Conservation (phyloP, 768 basidiomycete species). For the Cantharellus anzutake region DNA sequence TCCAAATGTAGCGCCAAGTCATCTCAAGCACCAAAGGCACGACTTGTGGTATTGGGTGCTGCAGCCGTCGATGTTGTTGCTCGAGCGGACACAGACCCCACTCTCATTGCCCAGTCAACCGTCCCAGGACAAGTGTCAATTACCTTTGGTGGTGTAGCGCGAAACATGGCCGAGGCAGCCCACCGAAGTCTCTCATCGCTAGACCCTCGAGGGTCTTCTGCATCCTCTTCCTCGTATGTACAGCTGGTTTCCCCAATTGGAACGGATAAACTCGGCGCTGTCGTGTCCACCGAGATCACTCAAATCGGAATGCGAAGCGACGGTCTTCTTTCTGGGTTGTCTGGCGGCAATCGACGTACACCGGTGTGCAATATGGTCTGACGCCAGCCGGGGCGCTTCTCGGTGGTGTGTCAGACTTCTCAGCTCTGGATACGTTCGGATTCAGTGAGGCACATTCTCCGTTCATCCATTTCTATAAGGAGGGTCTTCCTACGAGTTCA, state of each 20-base stretch:
- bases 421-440: constrained; percentile 28
- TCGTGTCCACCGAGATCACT: constrained; percentile 38
- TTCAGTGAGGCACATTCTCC: constrained; percentile 24
- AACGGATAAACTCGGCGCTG: constrained; percentile 51
- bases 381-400: constrained; percentile 50
- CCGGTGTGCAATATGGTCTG: constrained; percentile 81
- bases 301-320: constrained; percentile 64
- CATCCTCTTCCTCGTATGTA: constrained; percentile 10
- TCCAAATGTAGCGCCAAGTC: background rate
- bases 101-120: constrained; percentile 42
- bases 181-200: constrained; percentile 40
- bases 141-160: constrained; percentile 73
- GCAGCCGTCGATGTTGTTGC: constrained; percentile 83
- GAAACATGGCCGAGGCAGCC: constrained; percentile 89
- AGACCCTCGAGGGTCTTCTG: too few relatives aligned
- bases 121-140: constrained; percentile 57
- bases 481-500: background rate
- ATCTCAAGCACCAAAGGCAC: constrained; percentile 4
- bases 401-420: constrained; percentile 89
- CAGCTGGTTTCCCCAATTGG: constrained; percentile 56
- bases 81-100: constrained; percentile 18
- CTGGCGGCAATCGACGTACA: constrained; percentile 24
- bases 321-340: constrained; percentile 29
- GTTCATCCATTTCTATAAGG: background rate
- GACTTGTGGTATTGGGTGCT: constrained; percentile 58